These are phyloP conservation scores for Rhododendron mucronatum DNA, from an alignment of 148 eudicot species.

Conservation along the genomic window DNA sequence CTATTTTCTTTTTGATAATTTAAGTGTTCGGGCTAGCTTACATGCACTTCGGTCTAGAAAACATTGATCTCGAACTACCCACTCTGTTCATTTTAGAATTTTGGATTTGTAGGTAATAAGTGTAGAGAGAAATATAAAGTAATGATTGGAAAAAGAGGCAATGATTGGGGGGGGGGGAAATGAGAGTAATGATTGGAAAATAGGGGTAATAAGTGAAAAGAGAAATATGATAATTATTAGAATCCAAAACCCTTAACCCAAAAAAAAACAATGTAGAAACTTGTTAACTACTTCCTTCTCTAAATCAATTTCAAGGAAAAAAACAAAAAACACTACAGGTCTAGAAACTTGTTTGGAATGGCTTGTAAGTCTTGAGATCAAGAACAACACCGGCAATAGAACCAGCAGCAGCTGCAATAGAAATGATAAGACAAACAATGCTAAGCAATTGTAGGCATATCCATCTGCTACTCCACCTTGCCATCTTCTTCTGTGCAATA, in stretches of 20 bases:
- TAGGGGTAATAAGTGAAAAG: accelerated
- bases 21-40: background rate
- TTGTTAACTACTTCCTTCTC: background rate
- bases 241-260: too few species aligned
- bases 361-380: slow-evolving; percentile 45
- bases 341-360: slow-evolving; percentile 32
- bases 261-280: too few species aligned
- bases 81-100: too few species aligned
- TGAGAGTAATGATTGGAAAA: too few species aligned
- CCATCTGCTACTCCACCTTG: slow-evolving; percentile 47
- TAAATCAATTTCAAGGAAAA: background rate
- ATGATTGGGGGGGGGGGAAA: too few species aligned
- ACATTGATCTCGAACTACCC: background rate
- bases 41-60: background rate
- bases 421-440: slow-evolving; percentile 34
- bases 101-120: too few species aligned
- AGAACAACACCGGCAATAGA: slow-evolving; percentile 45
- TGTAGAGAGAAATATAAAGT: too few species aligned
- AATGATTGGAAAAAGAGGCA: too few species aligned
- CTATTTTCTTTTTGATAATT: background rate
- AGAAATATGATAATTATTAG: too few species aligned
- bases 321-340: background rate
- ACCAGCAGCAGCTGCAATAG: slow-evolving; percentile 47
- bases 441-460: slow-evolving; percentile 40
- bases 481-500: slow-evolving; percentile 42